Percentiles rank a stretch among this genome's conserved stretches.
Evolutionary conservation across 2,329 filamentous ascomycete species (phyloP).

Genomic region (Alternaria alternata): DNA sequence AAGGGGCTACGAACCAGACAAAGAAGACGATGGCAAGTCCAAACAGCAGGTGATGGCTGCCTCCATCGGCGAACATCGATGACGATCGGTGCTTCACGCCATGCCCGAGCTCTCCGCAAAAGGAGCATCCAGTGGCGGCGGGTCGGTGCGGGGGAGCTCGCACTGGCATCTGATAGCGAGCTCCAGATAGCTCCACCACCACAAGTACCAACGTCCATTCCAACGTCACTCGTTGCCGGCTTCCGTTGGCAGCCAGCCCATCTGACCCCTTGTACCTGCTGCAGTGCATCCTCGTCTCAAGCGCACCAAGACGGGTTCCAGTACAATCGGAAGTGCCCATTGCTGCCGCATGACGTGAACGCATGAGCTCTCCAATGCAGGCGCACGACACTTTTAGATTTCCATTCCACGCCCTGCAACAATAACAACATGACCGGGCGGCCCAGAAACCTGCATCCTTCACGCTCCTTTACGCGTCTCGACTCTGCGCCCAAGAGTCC

Average conservation of each 20-base stretch:
- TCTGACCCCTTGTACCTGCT: not conserved
- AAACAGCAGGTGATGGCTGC: conserved; percentile 1
- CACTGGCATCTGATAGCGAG: conserved; percentile 10
- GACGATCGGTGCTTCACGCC: conserved; percentile 18
- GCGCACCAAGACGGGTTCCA: not conserved
- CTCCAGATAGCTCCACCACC: not conserved
- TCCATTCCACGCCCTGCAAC: conserved; percentile 14
- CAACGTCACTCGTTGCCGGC: conserved; percentile 5
- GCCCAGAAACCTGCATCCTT: conserved; percentile 51
- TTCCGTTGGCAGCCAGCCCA: not conserved
- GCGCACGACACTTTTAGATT: conserved; percentile 32
- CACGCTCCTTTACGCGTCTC: conserved; percentile 60
- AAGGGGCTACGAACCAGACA: not conserved
- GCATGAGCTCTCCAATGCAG: conserved; percentile 38
- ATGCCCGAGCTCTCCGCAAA: conserved; percentile 4
- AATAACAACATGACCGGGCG: conserved; percentile 38
- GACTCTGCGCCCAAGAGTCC: conserved; percentile 49
- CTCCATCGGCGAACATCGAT: conserved; percentile 14
- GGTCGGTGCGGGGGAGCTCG: conserved; percentile 14
- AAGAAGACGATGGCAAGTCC: not conserved
- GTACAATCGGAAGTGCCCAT: conserved; percentile 7
- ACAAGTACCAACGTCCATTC: not conserved
- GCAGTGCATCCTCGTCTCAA: not conserved
- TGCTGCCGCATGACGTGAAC: conserved; percentile 42
- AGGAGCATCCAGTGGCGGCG: not conserved